Evolutionary conservation across 2,329 filamentous ascomycete genomes (phyloP), one percentile per base, ranked within the genome.

Genomic region (Fusarium chaquense): DNA sequence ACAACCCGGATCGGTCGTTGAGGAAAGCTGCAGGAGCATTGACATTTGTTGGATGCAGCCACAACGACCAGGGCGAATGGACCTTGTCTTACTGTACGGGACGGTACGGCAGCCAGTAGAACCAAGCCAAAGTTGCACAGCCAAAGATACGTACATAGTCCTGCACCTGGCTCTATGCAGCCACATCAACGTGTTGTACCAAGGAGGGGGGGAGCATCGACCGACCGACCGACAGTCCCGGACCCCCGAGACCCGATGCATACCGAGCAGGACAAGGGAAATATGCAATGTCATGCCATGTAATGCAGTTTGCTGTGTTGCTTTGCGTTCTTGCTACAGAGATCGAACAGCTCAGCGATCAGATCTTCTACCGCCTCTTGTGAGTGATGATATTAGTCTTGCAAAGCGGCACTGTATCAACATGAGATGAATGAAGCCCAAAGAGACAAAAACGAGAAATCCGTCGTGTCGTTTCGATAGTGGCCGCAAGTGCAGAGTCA

Each of bases 161-260:
- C 18, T 30, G 26, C 24, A 35, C 28, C 33, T 45, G 32, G 40
- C 41, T 18, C 10, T 13, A 52, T 65, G 65, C 65, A 68, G 59
- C 65, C 65, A 68, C 65, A 51, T 54, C 15, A 53, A 45, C 53
- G 44, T 40, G 28, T 47, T 52, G 20, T 26, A 26, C 30, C 30
- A 30, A 28, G 41, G 36, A 45, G 51, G 45, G 55, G 55, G 63
- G 50, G 13, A 30, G 20, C 22, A 41, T 46, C 40, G 26, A 45
- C 65, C 54, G 65, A 56, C 65, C 6, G 36, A 40, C 67, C 57
- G 65, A 57, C 55, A 3, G 40, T 52, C 24, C 58, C 47, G 64
- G n/a, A 16, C 6, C 30, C 30, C 58, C 63, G 59, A 68, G 18
- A 63, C 13, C 51, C 50, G 58, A 67, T 30, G 46, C 26, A 67